Conservation (phyloP, 306 rosid species). For the Corylus heterophylla region DNA sequence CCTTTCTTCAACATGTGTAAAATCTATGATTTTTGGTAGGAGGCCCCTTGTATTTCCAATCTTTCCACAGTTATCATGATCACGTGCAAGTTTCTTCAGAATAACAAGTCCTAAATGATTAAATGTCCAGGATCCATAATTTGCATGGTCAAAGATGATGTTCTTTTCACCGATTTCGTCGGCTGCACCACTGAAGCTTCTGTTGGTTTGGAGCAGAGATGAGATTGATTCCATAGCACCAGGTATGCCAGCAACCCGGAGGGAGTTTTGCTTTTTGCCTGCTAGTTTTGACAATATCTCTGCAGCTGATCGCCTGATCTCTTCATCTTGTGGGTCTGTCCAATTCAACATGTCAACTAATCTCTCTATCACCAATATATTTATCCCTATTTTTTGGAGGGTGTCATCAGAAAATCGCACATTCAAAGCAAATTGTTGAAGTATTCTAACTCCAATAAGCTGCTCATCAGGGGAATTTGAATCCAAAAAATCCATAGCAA, state of each 20-base stretch:
- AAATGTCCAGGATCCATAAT: conserved; percentile 75
- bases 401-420: conserved; percentile 68
- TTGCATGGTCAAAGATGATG: conserved; percentile 43
- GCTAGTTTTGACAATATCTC: conserved; percentile 76
- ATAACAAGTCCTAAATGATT: conserved; percentile 78
- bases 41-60: conserved; percentile 91
- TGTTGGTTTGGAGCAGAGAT: conserved; percentile 64
- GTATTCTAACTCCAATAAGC: conserved; percentile 79
- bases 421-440: conserved; percentile 56
- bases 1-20: conserved; percentile 70
- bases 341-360: conserved; percentile 95
- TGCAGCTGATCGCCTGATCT: conserved; percentile 74
- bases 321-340: conserved; percentile 82
- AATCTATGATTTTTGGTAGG: conserved; percentile 78
- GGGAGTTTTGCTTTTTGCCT: conserved; percentile 82
- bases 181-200: conserved; percentile 56
- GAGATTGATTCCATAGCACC: conserved; percentile 97
- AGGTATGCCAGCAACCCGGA: conserved; percentile 78
- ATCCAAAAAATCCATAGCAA: conserved; percentile 74
- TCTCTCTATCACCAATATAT: conserved; percentile 65
- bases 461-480: conserved; percentile 88
- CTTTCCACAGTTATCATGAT: conserved; percentile 91
- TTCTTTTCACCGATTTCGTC: conserved; percentile 83
- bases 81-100: conserved; percentile 79
- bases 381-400: conserved; percentile 80